Base-by-base conservation (phyloP, 306 rosid species). In the Quercus agrifolia region DNA sequence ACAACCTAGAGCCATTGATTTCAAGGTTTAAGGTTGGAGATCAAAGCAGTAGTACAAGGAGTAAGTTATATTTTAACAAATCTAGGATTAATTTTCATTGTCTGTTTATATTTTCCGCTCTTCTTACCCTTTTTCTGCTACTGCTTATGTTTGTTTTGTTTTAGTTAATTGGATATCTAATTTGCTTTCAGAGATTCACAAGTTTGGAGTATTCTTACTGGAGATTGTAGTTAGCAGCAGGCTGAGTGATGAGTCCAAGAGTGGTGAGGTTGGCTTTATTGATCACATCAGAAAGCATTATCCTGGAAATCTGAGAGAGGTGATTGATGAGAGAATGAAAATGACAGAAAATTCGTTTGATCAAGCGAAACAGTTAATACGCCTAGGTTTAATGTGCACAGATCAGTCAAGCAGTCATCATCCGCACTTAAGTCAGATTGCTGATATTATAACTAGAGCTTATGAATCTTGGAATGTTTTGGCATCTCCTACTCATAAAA, bases 21-120 rank as follows among this genome's bases (percentile, higher is more conserved):
- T 88, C 94, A 0, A 86, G 97, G 90, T 92, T 92, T 83, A 82
- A 83, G 85, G 75, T 88, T 74, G 85, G 78, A 72, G 89, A 88
- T 71, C 81, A 72, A 28, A 83, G 35, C 76, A 69, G 59, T 33
- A 83, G 19, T 52, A 4, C 83, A 54, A 88, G 71, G 73, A 84
- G 97, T 88, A 83, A 82, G 93, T 83, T 8, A 21, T 12, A 28
- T 15, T 25, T 12, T 2, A 41, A 17, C 20, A 49, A 49, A 76
- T 51, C 71, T 74, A 19, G 64, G 54, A 49, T 57, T 1, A 12
- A 10, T 11, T 73, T 23, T 63, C 31, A 64, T 46, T 5, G 17
- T 77, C 20, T 82, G 70, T 57, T 75, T 44, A 31, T 21, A 4
- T 73, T 21, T 38, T n/a, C 31, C 52, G 8, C 28, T 41, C 17